Evolutionary conservation across 441 rosid species (phyloP).

Genomic region (Omphalea diandra): DNA sequence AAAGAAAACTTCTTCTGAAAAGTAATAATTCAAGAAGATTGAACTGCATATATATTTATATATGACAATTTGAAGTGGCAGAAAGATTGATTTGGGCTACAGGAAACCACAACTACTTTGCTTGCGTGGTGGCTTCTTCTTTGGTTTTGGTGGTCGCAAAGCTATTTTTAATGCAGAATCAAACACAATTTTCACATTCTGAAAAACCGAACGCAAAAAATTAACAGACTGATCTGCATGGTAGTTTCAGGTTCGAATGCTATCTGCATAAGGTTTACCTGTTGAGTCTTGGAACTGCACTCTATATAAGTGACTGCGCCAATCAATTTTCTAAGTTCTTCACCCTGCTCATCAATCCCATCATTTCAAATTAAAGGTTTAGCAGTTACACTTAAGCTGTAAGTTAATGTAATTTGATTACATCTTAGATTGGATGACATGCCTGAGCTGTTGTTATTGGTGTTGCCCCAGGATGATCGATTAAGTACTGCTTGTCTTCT

Average conservation of each 20-base stretch:
- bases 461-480: slow-evolving; percentile 66
- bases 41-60: not conserved
- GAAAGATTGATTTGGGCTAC: slow-evolving; percentile 18
- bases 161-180: slow-evolving; percentile 81
- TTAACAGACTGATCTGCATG: no score
- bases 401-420: not conserved
- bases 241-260: no score
- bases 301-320: slow-evolving; percentile 78
- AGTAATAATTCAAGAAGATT: slow-evolving; percentile 5
- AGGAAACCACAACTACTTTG: slow-evolving; percentile 52
- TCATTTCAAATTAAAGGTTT: not conserved
- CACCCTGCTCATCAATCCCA: slow-evolving; percentile 50
- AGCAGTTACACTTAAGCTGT: not conserved
- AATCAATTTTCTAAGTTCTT: slow-evolving; percentile 75
- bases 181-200: slow-evolving; percentile 87
- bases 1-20: slow-evolving; percentile 2
- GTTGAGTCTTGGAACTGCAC: slow-evolving; percentile 96
- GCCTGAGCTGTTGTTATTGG: slow-evolving; percentile 68
- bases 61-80: not conserved
- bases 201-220: slow-evolving; percentile 2
- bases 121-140: slow-evolving; percentile 55
- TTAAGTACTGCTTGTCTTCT: slow-evolving; percentile 65
- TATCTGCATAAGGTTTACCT: no score
- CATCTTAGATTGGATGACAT: not conserved
- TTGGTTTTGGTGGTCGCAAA: slow-evolving; percentile 67